Conservation (phyloP, 129 eudicot genomes). For the Artemisia argyi region DNA sequence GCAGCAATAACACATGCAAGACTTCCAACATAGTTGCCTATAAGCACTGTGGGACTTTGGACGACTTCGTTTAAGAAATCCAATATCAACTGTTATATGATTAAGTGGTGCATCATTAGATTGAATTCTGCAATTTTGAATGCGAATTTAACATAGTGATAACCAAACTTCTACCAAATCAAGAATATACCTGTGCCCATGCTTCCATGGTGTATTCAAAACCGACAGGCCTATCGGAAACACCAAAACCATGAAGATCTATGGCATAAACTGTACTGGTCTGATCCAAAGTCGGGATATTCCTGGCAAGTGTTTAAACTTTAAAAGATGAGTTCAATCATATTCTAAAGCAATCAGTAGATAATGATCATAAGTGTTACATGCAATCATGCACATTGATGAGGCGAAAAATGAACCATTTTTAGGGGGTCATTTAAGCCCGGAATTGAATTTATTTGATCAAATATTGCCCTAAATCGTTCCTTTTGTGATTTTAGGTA, state of each 20-base stretch:
- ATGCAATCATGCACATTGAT: too few relatives aligned
- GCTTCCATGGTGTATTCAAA: slow-evolving; percentile 79
- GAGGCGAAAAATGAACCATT: too few relatives aligned
- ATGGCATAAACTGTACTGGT: slow-evolving; percentile 66
- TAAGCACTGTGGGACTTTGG: slow-evolving; percentile 67
- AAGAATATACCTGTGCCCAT: slow-evolving; percentile 70
- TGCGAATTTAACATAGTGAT: slow-evolving; percentile 11
- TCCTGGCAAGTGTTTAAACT: slow-evolving; percentile 39
- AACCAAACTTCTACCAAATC: not conserved
- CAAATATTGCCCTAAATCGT: too few relatives aligned
- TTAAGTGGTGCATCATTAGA: slow-evolving; percentile 8
- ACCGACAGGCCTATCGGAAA: slow-evolving; percentile 84
- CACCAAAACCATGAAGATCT: slow-evolving; percentile 96
- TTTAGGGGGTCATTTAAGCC: too few relatives aligned
- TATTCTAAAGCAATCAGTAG: too few relatives aligned
- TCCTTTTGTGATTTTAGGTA: too few relatives aligned
- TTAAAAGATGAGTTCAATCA: not conserved
- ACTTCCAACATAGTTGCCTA: slow-evolving; percentile 96
- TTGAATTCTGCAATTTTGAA: slow-evolving; percentile 13
- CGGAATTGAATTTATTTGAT: too few relatives aligned
- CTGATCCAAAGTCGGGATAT: slow-evolving; percentile 25
- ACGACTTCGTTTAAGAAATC: slow-evolving; percentile 82
- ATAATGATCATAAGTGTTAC: too few relatives aligned
- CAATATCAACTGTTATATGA: slow-evolving; percentile 46
- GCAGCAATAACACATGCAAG: slow-evolving; percentile 94